Conservation (phyloP, 192 early-diverging fungal genomes). For the Entomortierella parvispora region DNA sequence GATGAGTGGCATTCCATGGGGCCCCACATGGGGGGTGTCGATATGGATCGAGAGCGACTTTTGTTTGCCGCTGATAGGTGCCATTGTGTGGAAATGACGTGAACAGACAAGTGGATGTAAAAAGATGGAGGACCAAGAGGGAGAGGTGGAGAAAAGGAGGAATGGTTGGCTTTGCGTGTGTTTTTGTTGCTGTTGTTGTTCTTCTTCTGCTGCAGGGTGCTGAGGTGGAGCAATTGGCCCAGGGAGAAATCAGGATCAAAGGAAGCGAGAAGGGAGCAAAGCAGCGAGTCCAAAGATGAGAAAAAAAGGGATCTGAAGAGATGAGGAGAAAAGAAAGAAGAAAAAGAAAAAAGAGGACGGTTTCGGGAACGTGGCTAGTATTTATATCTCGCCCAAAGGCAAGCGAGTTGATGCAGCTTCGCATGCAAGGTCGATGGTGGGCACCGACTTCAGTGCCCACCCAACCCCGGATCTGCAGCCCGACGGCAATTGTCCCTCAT, state of each 20-base stretch:
- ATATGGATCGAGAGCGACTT: slow-evolving; percentile 40
- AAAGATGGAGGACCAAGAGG: not conserved
- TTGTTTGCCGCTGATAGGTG: slow-evolving; percentile 6
- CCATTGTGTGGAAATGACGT: not conserved
- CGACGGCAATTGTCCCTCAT: too few species aligned
- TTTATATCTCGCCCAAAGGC: not conserved
- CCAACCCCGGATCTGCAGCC: too few species aligned
- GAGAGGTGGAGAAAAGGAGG: not conserved
- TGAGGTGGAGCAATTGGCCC: not conserved
- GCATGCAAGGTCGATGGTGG: not conserved
- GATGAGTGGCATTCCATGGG: slow-evolving; percentile 30
- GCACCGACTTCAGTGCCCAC: too few species aligned
- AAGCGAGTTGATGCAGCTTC: not conserved
- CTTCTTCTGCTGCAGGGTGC: too few species aligned
- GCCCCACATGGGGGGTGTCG: slow-evolving; percentile 31
- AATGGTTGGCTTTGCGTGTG: too few species aligned
- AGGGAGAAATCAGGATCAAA: not conserved
- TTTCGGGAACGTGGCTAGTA: not conserved
- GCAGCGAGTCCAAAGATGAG: too few species aligned
- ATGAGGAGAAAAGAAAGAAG: not conserved
- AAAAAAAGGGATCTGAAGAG: not conserved
- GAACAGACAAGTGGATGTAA: not conserved
- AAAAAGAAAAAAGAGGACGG: slow-evolving; percentile 2
- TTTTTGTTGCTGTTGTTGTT: too few species aligned
- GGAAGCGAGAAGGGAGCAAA: not conserved